Percentiles rank a stretch among this genome's conserved stretches.
These are phyloP conservation scores for sweet orange (Citrus sinensis) DNA, from an alignment of 345 rosid species.

Conservation along the genomic window DNA sequence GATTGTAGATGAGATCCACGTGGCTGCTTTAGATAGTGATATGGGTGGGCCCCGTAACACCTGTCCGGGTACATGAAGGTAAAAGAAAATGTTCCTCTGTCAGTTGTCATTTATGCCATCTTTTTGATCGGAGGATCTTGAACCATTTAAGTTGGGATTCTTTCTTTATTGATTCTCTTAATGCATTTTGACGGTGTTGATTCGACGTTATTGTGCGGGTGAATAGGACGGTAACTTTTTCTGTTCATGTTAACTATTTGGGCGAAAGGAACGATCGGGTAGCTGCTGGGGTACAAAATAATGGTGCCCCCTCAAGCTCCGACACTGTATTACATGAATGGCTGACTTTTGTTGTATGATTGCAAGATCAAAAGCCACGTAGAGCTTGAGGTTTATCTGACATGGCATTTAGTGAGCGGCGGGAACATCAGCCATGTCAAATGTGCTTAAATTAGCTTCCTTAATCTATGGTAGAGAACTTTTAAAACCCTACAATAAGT, in stretches of 20 bases:
- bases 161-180: neutral
- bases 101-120: neutral
- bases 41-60: neutral
- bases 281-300: neutral
- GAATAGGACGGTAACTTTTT: neutral
- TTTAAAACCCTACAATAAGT: too few relatives aligned
- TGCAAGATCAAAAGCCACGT: too few relatives aligned
- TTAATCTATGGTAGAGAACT: too few relatives aligned
- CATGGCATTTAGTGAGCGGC: neutral
- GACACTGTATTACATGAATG: neutral
- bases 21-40: neutral
- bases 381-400: neutral
- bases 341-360: neutral
- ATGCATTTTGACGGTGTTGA: neutral
- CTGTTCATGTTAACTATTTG: neutral
- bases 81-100: neutral
- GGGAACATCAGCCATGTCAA: neutral
- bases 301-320: neutral
- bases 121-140: neutral
- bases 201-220: neutral
- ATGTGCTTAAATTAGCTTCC: neutral
- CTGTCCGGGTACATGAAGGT: neutral
- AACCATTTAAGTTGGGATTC: constrained; percentile 8
- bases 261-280: neutral
- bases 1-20: constrained; percentile 8